Base-by-base conservation (phyloP, 1,139 yeast genomes). In the Trichomonascaceae sp. region DNA sequence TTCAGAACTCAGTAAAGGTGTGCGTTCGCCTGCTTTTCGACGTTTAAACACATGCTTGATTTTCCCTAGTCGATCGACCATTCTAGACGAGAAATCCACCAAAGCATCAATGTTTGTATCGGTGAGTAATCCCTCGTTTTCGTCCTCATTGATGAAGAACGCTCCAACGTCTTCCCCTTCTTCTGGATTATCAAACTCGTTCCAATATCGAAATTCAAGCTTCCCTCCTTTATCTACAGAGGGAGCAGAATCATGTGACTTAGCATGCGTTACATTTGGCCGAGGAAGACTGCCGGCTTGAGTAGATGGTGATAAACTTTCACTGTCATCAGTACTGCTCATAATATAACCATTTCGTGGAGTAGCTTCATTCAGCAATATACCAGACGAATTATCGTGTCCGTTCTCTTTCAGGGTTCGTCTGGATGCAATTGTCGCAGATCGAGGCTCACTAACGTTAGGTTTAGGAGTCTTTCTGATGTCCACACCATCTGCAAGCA, bases 111-210 rank as follows among this genome's bases (percentile, higher is more conserved):
- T 68, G 43, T 70, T 68, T 13, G 63, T 68, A 15, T 62, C 68
- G 13, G 72, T 68, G 54, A 72, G 68, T 46, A 67, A 66, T 48
- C 61, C 68, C 54, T 53, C 61, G 52, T 50, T 59, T 32, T 65
- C 71, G 17, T 66, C 71, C 32, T 64, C 70, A 1, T 67, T 61
- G 15, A 67, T 65, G 63, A 71, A 70, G 18, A 69, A 70, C 15
- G 61, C 66, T 18, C 55, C 58, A 0, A 64, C 68, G 18, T 61
- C 64, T 19, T 66, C 73, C 32, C 72, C 77, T 27, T 78, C 82
- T 41, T 81, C 83, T 0, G 83, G 85, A 61, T 83, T 79, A 63
- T 84, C 89, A 64, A 84, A 84, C 66, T 84, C 89, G 64, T 84
- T 84, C 89, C 89, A 84, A 63, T 84, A 84, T 50, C 85, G 70